These are phyloP conservation scores for Yamadazyma takamatsuzukensis DNA, from an alignment of 805 yeast species.

Conservation along the genomic window DNA sequence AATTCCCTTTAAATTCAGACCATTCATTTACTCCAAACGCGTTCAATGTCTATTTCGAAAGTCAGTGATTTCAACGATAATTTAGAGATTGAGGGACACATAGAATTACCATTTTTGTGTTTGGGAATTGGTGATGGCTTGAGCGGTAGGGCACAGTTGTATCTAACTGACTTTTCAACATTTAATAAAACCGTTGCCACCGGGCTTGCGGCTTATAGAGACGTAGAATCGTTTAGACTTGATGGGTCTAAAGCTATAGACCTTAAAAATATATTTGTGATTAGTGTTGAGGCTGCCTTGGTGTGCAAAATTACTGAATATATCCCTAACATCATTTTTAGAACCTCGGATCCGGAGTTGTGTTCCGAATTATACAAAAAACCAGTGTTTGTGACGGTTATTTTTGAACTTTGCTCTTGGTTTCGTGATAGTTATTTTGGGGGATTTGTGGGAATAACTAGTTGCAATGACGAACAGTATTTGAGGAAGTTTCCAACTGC, in stretches of 20 bases:
- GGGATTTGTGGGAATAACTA: neutral
- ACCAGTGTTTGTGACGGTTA: neutral
- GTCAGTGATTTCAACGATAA: too few relatives aligned
- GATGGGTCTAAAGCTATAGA: neutral
- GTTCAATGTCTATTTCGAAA: too few relatives aligned
- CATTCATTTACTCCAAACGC: too few relatives aligned
- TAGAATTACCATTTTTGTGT: conserved; percentile 1
- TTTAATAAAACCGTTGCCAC: neutral
- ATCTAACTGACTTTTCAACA: conserved; percentile 3
- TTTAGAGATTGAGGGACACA: too few relatives aligned
- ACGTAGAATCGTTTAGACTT: neutral
- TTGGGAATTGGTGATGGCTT: conserved; percentile 1
- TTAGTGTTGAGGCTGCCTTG: neutral
- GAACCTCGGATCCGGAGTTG: neutral
- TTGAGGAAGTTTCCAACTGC: neutral
- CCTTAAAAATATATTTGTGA: neutral
- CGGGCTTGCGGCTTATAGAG: neutral
- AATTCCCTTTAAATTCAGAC: too few relatives aligned
- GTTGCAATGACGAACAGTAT: neutral
- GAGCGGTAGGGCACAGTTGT: neutral
- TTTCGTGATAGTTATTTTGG: too few relatives aligned
- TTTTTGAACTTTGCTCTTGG: neutral
- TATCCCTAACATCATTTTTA: neutral
- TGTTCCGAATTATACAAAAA: neutral
- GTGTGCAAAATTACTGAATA: neutral